Conservation (phyloP, 2,329 filamentous ascomycete species). For the Ascochyta fabae region DNA sequence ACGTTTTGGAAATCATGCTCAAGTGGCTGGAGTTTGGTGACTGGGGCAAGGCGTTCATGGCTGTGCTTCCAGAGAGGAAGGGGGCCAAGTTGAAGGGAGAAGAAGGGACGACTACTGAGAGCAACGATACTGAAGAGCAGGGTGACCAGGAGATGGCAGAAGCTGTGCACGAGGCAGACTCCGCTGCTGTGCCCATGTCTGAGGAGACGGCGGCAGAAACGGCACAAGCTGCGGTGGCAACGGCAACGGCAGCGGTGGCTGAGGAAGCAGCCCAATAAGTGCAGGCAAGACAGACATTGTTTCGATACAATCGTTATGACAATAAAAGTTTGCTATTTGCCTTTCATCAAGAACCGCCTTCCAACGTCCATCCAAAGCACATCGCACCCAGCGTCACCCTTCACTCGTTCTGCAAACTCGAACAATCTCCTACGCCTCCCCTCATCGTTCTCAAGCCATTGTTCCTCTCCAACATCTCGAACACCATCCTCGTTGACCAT, state of each 20-base stretch:
- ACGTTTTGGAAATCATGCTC: constrained; percentile 96
- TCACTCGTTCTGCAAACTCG: constrained; percentile 16
- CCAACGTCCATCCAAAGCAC: constrained; percentile 25
- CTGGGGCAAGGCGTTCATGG: constrained; percentile 88
- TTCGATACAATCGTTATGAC: constrained; percentile 2
- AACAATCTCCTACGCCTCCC: constrained; percentile 17
- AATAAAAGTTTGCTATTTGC: constrained; percentile 16
- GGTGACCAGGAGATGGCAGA: constrained; percentile 20
- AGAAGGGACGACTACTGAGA: constrained; percentile 23
- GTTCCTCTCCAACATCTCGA: constrained; percentile 13
- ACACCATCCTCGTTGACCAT: constrained; percentile 18
- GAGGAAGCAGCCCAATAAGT: constrained; percentile 5
- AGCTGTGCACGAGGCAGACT: constrained; percentile 16
- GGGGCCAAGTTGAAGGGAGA: constrained; percentile 69
- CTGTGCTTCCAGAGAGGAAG: constrained; percentile 89
- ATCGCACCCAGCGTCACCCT: constrained; percentile 18
- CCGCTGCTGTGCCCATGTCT: neutral
- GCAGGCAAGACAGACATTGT: neutral
- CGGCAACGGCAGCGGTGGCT: neutral
- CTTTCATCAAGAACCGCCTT: constrained; percentile 26
- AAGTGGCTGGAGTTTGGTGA: constrained; percentile 88
- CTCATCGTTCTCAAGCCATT: constrained; percentile 16
- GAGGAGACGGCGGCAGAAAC: constrained; percentile 11
- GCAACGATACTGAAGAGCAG: constrained; percentile 20
- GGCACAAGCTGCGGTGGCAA: constrained; percentile 4